Base-by-base conservation (phyloP, 2,329 filamentous ascomycete genomes). In the Colletotrichum sp. region DNA sequence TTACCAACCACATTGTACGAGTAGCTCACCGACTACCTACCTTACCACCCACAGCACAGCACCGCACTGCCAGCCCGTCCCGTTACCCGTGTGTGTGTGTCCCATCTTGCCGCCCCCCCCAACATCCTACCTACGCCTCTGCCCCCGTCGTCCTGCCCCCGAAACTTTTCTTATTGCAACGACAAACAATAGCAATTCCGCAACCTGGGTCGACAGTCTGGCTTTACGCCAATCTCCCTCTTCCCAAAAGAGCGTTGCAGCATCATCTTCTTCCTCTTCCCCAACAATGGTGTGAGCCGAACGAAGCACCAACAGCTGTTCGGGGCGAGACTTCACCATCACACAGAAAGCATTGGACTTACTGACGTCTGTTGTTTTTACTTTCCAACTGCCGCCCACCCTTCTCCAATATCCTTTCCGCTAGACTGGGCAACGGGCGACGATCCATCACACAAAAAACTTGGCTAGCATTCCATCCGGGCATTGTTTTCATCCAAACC, bases 241-340 rank as follows among this genome's bases (percentile, higher is more conserved):
- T 22, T 30, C 36, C 39, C 36, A 22, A 22, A 39, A 28, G 32
- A 32, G 59, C 12, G 30, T 30, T 52, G 52, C n/a, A 59, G 22
- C 19, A 28, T 57, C 48, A 71, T 65, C 63, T 36, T 61, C 22
- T 30, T 32, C 28, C 25, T 25, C 12, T 16, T 32, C 34, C 73
- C 57, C 73, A 36, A 75, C 59, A 27, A 75, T 75, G 73, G 73
- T 75, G 63, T 75, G 70, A 75, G 28, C 25, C 61, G 30, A 48
- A 25, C 32, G 39, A 65, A 30, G 44, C 48, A 61, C 39, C 28
- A 36, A 12, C 6, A 72, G 73, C 69, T 75, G 63, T 39, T 69
- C 63, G 69, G 69, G 55, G 39, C 61, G 30, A 44, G 25, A 32
- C 30, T 68, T 64, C 19, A 52, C 68, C 70, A 75, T 68, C 73